Evolutionary conservation across 352 stramenopile species (phyloP), one percentile per base, ranked within the genome.

Genomic region (Phytopythium ostracodes): DNA sequence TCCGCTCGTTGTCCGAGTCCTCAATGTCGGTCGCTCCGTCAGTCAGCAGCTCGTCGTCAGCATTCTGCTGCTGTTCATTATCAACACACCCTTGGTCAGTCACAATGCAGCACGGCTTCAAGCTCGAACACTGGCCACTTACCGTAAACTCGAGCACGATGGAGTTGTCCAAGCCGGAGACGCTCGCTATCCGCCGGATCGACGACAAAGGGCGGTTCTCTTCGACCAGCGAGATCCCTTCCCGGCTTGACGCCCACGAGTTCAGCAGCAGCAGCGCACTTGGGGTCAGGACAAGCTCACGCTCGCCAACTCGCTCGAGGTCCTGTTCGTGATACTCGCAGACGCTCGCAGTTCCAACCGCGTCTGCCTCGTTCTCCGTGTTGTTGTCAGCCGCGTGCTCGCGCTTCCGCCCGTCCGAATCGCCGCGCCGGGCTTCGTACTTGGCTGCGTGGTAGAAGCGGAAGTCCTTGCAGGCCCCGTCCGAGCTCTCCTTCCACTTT

Each of bases 91-190:
- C 33, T 46, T 25, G 51, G 36, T 50, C 22, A 44, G 44, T 27
- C 25, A 11, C 47, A 20, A 42, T 46, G 25, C 27, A 50, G 17
- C 9, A 47, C 7, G n/a, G n/a, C n/a, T n/a, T n/a, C 35, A 24
- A 56, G 17, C 25, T 43, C 42, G 10, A 31, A 57, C 36, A 24
- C n/a, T 52, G 9, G 2, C 15, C 7, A 64, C 63, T 15, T 76
- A 94, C 85, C 66, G 84, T 80, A 58, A 92, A 94, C 59, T 89
- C 70, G 58, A 94, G 87, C 42, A 92, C 68, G 27, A 94, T 64
- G 1, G 79, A 79, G 63, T 89, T 92, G 7, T 78, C 63, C 11
- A 91, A 51, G 3, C 73, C 78, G 18, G 88, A 70, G 29, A 79
- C 71, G 25, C 77, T 78, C 10, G 75, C 76, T 59, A 94, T 79